phyloP scores from a whole-genome alignment of 257 asterid species.

The Eucommia ulmoides region DNA sequence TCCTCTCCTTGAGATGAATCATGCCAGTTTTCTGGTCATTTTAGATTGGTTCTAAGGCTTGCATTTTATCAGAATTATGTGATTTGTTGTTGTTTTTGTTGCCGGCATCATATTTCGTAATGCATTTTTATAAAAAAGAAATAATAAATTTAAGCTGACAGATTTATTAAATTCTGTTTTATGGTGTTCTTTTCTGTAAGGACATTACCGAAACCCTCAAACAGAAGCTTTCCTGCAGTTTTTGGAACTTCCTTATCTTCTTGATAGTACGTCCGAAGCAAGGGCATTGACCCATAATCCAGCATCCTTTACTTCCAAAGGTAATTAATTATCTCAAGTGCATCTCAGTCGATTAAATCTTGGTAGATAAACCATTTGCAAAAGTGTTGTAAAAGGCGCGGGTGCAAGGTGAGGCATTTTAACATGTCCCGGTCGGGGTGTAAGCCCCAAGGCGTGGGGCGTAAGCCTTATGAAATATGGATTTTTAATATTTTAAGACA shows the following conservation, averaged over 20 bases:
- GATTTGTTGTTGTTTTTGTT: no score
- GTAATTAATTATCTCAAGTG: conserved; percentile 16
- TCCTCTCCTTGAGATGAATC: no score
- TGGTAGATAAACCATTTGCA: neutral
- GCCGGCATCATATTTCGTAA: no score
- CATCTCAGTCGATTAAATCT: neutral
- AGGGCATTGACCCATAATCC: conserved; percentile 23
- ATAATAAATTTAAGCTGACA: neutral
- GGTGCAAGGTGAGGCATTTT: neutral
- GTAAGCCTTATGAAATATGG: no score
- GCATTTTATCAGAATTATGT: no score
- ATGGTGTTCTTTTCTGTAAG: conserved; percentile 16
- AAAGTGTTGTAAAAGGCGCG: neutral
- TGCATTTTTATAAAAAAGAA: no score
- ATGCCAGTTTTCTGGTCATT: neutral
- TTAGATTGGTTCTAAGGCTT: neutral
- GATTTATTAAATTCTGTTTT: neutral
- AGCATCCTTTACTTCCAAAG: conserved; percentile 27
- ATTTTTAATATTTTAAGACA: no score
- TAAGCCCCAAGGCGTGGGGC: no score
- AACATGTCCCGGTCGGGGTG: no score
- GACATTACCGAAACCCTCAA: conserved; percentile 69
- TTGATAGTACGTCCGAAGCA: conserved; percentile 27
- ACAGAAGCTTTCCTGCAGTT: conserved; percentile 66
- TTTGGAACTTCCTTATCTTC: conserved; percentile 60